These are phyloP conservation scores for Saturnispora serradocipensis DNA, from an alignment of 805 yeast species.

Conservation along the genomic window DNA sequence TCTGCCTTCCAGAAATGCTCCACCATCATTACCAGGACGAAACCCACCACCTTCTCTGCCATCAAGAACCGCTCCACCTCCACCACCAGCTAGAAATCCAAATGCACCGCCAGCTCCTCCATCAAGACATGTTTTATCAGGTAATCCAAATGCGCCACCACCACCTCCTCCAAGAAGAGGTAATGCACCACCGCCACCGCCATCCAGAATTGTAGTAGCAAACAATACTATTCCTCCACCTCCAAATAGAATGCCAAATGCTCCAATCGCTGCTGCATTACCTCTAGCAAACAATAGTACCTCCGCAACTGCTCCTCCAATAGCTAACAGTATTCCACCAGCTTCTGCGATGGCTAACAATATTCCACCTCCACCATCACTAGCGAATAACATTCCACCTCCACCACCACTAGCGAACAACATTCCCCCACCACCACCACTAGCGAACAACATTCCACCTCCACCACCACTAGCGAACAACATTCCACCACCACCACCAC, in stretches of 20 bases:
- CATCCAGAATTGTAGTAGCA: slow-evolving; percentile 12
- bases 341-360: background rate
- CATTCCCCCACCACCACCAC: slow-evolving; percentile 16
- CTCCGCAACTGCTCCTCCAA: slow-evolving; percentile 16
- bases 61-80: slow-evolving; percentile 20
- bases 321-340: slow-evolving; percentile 16
- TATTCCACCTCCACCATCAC: slow-evolving; percentile 34
- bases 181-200: slow-evolving; percentile 13
- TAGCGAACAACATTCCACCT: slow-evolving; percentile 24
- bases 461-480: slow-evolving; percentile 17
- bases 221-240: slow-evolving; percentile 14
- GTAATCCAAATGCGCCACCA: slow-evolving; percentile 14
- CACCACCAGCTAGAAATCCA: slow-evolving; percentile 25
- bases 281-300: slow-evolving; percentile 3
- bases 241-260: slow-evolving; percentile 8
- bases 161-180: slow-evolving; percentile 18
- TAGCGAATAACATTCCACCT: slow-evolving; percentile 18
- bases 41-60: slow-evolving; percentile 19
- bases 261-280: slow-evolving; percentile 17
- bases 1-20: background rate
- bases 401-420: slow-evolving; percentile 18
- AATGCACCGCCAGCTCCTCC: slow-evolving; percentile 41
- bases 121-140: slow-evolving; percentile 23
- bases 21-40: slow-evolving; percentile 8
- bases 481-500: slow-evolving; percentile 12